A percentile compares a stretch with the other conserved stretches of the same genome.
These are phyloP conservation scores for Kwoniella mangroviensis DNA, from an alignment of 768 basidiomycete genomes.

Conservation along the genomic window DNA sequence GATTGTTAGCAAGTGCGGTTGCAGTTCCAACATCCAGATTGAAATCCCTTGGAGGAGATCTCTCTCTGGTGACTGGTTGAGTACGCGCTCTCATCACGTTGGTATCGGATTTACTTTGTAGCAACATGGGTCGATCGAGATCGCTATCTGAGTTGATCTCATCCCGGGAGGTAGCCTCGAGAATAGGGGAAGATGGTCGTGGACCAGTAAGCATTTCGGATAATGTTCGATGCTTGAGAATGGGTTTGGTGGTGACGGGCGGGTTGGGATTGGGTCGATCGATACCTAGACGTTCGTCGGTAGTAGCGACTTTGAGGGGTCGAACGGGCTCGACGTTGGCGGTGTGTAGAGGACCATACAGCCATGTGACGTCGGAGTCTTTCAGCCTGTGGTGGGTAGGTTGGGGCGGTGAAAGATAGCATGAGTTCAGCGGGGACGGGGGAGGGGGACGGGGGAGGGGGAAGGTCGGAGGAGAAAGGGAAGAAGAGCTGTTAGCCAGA, in stretches of 20 bases:
- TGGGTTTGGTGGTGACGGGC: constrained; percentile 68
- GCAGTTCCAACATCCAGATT: constrained; percentile 37
- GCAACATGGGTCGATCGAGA: constrained; percentile 65
- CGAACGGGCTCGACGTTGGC: constrained; percentile 78
- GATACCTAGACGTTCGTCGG: constrained; percentile 66
- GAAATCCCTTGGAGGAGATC: constrained; percentile 71
- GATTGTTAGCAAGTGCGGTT: constrained; percentile 34
- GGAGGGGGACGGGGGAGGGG: constrained; percentile 7
- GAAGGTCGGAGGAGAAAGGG: neutral
- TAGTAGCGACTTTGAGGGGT: constrained; percentile 64
- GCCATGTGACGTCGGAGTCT: constrained; percentile 98
- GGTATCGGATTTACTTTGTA: constrained; percentile 88
- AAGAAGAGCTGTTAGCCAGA: constrained; percentile 4
- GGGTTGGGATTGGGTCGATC: constrained; percentile 35
- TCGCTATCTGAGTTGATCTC: constrained; percentile 60
- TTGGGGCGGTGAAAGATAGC: neutral
- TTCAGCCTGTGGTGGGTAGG: constrained; percentile 74
- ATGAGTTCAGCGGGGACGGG: too few species aligned
- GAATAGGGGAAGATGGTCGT: constrained; percentile 67
- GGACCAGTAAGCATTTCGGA: constrained; percentile 83
- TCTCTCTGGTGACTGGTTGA: constrained; percentile 52
- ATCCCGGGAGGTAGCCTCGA: constrained; percentile 58
- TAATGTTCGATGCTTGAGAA: constrained; percentile 93
- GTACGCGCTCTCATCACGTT: constrained; percentile 63
- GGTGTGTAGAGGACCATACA: constrained; percentile 94